These are phyloP conservation scores for Rubia peregrina DNA, from an alignment of 305 asterid species.

Conservation along the genomic window DNA sequence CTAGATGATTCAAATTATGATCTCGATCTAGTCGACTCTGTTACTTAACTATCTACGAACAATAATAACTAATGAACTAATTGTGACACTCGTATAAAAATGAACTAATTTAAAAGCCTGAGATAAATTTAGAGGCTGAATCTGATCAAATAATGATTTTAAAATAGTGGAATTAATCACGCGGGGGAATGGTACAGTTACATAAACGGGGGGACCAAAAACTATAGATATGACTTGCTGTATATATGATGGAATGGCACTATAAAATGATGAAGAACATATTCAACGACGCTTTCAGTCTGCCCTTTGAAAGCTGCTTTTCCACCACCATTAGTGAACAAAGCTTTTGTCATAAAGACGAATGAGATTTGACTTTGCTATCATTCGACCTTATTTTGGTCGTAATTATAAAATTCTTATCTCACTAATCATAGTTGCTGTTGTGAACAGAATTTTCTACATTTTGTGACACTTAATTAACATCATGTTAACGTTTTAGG, in stretches of 20 bases:
- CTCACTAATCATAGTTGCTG: neutral
- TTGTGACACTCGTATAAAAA: too few relatives aligned
- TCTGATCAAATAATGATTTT: too few relatives aligned
- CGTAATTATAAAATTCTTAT: neutral
- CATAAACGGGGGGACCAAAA: constrained; percentile 41
- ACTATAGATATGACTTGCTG: constrained; percentile 19
- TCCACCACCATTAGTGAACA: constrained; percentile 40
- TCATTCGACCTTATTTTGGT: neutral
- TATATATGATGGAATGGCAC: constrained; percentile 45
- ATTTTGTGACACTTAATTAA: constrained; percentile 3
- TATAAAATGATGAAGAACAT: constrained; percentile 28
- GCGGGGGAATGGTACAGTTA: neutral
- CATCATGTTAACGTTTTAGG: constrained; percentile 14
- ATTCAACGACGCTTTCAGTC: constrained; percentile 55
- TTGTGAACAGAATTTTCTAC: neutral
- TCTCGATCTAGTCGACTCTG: too few relatives aligned
- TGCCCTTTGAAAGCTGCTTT: constrained; percentile 42
- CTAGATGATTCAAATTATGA: too few relatives aligned
- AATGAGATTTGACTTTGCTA: constrained; percentile 45
- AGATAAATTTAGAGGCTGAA: too few relatives aligned
- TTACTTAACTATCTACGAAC: too few relatives aligned
- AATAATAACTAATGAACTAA: too few relatives aligned
- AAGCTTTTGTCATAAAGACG: constrained; percentile 34
- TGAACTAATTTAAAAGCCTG: too few relatives aligned
- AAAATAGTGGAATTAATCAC: neutral